Conservation (phyloP, 768 basidiomycete species). For the Podaxis sp. region DNA sequence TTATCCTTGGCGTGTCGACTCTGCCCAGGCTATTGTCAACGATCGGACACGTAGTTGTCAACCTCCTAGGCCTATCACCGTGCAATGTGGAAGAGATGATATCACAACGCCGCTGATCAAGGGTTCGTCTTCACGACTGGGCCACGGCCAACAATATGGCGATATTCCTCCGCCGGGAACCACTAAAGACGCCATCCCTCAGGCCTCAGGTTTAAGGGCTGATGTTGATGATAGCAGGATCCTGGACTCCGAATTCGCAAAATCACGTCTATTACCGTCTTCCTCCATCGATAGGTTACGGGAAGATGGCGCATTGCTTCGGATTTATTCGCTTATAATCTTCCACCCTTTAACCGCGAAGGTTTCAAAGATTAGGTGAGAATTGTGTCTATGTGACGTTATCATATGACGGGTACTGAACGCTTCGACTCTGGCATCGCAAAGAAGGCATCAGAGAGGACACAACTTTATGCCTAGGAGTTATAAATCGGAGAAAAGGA, state of each 20-base stretch:
- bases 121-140: not conserved
- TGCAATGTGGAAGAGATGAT: not conserved
- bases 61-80: not conserved
- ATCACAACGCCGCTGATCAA: not conserved
- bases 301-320: not conserved
- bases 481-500: not conserved
- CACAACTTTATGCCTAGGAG: not conserved
- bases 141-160: not conserved
- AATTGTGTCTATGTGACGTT: not conserved
- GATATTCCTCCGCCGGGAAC: conserved; percentile 1
- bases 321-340: not conserved
- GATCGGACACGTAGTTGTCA: no score
- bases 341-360: not conserved
- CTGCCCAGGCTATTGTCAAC: no score
- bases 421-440: no score
- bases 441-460: not conserved
- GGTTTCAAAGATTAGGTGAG: not conserved
- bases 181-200: not conserved
- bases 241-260: conserved; percentile 3
- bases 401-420: not conserved
- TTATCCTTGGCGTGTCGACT: no score
- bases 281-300: not conserved
- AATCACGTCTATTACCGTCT: not conserved
- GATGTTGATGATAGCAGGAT: not conserved
- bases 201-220: not conserved